A percentile compares a stretch with the other conserved stretches of the same genome.
Evolutionary conservation across 1,139 yeast genomes (phyloP).

Genomic region (Scheffersomyces illinoinensis): DNA sequence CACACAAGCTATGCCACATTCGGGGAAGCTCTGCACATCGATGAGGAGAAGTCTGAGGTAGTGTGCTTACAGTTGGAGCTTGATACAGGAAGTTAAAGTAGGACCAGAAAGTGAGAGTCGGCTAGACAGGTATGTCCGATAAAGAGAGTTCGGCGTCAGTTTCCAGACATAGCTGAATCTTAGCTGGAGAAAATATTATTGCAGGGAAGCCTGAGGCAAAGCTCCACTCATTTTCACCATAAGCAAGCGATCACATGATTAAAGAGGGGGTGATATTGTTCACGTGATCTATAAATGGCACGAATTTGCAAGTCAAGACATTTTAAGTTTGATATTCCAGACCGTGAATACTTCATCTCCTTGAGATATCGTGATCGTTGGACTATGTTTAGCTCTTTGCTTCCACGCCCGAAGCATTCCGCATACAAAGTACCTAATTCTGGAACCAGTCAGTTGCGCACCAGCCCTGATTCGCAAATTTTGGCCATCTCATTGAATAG

Average conservation of each 20-base stretch:
- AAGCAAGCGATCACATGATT: background rate
- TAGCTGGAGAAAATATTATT: background rate
- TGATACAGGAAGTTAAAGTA: too few species aligned
- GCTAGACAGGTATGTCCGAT: background rate
- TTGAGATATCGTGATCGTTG: background rate
- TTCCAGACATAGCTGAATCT: background rate
- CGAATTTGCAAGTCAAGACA: too few species aligned
- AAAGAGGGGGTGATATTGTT: background rate
- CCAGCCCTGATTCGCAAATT: background rate
- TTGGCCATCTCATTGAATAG: background rate
- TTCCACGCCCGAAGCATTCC: slow-evolving; percentile 31
- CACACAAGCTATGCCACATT: background rate
- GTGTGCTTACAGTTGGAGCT: background rate
- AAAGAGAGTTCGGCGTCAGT: background rate
- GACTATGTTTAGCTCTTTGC: slow-evolving; percentile 34
- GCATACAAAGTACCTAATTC: slow-evolving; percentile 12
- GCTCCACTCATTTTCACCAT: too few species aligned
- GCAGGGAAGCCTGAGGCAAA: background rate
- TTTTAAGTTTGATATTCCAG: background rate
- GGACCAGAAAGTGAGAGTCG: background rate
- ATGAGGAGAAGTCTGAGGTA: background rate
- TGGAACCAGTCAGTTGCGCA: background rate
- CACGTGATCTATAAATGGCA: background rate
- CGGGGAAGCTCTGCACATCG: background rate
- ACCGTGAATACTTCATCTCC: background rate